Evolutionary conservation across 2,329 filamentous ascomycete species (phyloP).

Genomic region (Neofusicoccum sp.): DNA sequence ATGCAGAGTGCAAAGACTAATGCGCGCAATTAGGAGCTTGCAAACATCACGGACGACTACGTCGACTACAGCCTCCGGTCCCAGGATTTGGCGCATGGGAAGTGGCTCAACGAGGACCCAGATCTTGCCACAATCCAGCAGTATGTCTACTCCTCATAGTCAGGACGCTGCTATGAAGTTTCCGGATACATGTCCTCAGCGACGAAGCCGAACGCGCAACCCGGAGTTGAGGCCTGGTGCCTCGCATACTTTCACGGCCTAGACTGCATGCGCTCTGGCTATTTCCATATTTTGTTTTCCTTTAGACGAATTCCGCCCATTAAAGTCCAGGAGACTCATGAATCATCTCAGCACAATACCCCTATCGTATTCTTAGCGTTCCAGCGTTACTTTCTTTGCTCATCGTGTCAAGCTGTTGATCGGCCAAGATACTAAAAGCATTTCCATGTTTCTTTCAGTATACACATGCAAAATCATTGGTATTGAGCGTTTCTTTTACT

Average conservation of each 20-base stretch:
- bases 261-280: background rate
- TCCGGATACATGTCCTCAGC: background rate
- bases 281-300: background rate
- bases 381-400: background rate
- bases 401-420: background rate
- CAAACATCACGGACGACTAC: slow-evolving; percentile 55
- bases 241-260: background rate
- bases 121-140: slow-evolving; percentile 50
- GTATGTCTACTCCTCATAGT: background rate
- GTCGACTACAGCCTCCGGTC: slow-evolving; percentile 56
- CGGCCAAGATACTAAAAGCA: background rate
- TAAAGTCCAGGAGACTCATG: slow-evolving; percentile 5
- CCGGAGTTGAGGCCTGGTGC: background rate
- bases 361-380: slow-evolving; percentile 11
- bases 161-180: too few species aligned
- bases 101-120: slow-evolving; percentile 63
- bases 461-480: background rate
- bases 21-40: slow-evolving; percentile 49
- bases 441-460: background rate
- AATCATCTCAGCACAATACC: slow-evolving; percentile 11
- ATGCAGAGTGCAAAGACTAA: background rate
- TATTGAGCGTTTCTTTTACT: background rate
- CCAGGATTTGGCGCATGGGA: slow-evolving; percentile 55
- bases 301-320: slow-evolving; percentile 5
- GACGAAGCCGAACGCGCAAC: background rate